Evolutionary conservation across 805 yeast genomes (phyloP), one percentile per base, ranked within the genome.

Genomic region (Starmerella tilneyi): DNA sequence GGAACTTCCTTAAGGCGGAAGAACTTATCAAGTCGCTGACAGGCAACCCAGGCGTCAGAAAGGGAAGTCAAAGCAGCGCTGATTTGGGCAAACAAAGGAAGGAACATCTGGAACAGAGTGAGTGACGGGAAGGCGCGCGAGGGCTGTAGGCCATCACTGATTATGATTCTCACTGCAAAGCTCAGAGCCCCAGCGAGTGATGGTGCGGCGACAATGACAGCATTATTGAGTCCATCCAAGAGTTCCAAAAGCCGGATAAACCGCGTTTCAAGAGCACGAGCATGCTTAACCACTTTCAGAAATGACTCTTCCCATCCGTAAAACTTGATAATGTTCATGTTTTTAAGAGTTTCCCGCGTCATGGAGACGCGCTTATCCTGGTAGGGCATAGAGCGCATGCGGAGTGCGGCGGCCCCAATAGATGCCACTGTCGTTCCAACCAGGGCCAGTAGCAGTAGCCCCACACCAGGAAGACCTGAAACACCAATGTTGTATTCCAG

Each of bases 271-370:
- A 35, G 15, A 17, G 38, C 30, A 3, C 54, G 40, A 12, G 42
- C 27, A 2, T 12, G 36, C 11, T 28, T 38, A 30, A 88, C 71
- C 37, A 71, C 66, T 8, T 69, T 60, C 41, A 69, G 67, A 59
- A 84, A 88, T 0, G 96, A 84, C 28, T 70, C 69, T 64, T 88
- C 96, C 96, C 96, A 86, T 0, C 94, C 83, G 61, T 86, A 86
- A 60, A 73, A 81, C 65, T 88, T 86, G 61, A 86, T 82, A 61
- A 80, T 73, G 58, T 81, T 81, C 69, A 88, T 74, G 52, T 81
- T 76, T 56, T 73, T 76, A 51, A 88, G 66, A 27, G 84, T 74
- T 61, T 86, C 96, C 53, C 83, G 80, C 61, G 84, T 77, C 45
- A 75, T 68, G 40, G 77, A 70, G 15, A 86, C 84, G 58, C 96